Conservation (phyloP, 139 green algal genomes). For the Closterium sp. region DNA sequence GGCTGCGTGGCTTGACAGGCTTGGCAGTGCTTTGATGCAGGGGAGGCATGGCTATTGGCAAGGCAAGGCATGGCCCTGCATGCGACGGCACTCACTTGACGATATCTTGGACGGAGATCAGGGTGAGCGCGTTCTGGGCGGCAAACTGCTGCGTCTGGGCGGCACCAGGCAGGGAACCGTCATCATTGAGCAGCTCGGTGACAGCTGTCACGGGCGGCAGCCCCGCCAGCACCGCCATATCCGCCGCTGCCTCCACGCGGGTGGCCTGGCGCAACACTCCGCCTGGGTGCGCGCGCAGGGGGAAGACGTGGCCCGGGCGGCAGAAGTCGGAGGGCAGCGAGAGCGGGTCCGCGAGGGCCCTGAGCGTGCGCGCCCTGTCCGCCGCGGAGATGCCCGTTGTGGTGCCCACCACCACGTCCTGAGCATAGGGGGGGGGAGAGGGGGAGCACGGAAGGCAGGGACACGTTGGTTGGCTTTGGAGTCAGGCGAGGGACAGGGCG, state of each 20-base stretch:
- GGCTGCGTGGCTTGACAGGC: too few species aligned
- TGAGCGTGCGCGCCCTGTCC: slow-evolving; percentile 83
- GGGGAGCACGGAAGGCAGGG: too few species aligned
- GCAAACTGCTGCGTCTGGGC: slow-evolving; percentile 64
- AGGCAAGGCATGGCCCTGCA: not conserved
- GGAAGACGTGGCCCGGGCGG: slow-evolving; percentile 93
- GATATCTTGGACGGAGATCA: slow-evolving; percentile 81
- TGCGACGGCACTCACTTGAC: not conserved
- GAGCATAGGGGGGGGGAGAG: not conserved
- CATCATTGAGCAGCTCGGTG: slow-evolving; percentile 85
- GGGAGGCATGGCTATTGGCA: too few species aligned
- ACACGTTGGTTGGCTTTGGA: too few species aligned
- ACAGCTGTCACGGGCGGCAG: slow-evolving; percentile 84
- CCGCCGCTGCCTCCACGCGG: slow-evolving; percentile 90
- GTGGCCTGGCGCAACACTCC: slow-evolving; percentile 75
- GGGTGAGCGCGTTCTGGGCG: slow-evolving; percentile 69
- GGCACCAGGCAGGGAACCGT: slow-evolving; percentile 69
- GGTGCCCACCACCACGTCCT: slow-evolving; percentile 59
- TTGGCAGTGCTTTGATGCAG: not conserved
- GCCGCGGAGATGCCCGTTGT: slow-evolving; percentile 91
- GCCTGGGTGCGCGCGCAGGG: slow-evolving; percentile 66
- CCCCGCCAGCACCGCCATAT: slow-evolving; percentile 83
- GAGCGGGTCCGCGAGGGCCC: slow-evolving; percentile 67
- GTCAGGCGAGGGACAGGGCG: too few species aligned
- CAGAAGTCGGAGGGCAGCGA: slow-evolving; percentile 67